These are phyloP conservation scores for Emericellopsis cladophorae DNA, from an alignment of 2,329 filamentous ascomycete genomes.

Conservation along the genomic window DNA sequence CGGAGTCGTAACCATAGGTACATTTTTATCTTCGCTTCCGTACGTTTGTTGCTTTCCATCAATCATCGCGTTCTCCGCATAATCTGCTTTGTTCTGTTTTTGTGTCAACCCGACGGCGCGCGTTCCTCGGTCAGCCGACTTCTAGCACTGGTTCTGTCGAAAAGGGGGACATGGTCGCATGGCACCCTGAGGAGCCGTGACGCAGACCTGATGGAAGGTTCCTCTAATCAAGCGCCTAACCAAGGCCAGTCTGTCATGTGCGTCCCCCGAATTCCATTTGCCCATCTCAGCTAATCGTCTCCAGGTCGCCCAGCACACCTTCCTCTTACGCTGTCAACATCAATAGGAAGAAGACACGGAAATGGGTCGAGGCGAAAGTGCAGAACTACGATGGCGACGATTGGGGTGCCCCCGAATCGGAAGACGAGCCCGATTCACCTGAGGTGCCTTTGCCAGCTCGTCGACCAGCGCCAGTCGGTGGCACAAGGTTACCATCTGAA, in stretches of 20 bases:
- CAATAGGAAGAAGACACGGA: slow-evolving; percentile 78
- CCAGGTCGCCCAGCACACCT: slow-evolving; percentile 12
- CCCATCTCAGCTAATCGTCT: neutral
- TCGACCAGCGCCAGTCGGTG: slow-evolving; percentile 9
- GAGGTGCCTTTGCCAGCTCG: slow-evolving; percentile 19
- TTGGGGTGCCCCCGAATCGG: slow-evolving; percentile 66
- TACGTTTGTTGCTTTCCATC: too few relatives aligned
- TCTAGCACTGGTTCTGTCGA: neutral
- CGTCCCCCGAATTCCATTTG: neutral
- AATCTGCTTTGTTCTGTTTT: too few relatives aligned
- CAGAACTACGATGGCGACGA: slow-evolving; percentile 87
- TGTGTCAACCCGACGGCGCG: too few relatives aligned
- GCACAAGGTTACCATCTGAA: slow-evolving; percentile 17
- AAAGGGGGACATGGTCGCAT: too few relatives aligned
- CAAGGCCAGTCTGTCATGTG: slow-evolving; percentile 1
- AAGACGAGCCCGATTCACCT: slow-evolving; percentile 41
- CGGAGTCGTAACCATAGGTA: too few relatives aligned
- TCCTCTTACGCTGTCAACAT: slow-evolving; percentile 67
- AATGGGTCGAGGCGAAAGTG: slow-evolving; percentile 85
- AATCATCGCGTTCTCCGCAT: too few relatives aligned
- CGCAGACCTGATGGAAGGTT: too few relatives aligned
- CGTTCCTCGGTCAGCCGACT: too few relatives aligned
- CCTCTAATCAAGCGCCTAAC: neutral
- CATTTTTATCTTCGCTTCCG: too few relatives aligned
- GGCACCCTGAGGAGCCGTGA: too few relatives aligned